phyloP scores from a whole-genome alignment of 2,329 filamentous ascomycete genomes.

The Penicillium sp. region DNA sequence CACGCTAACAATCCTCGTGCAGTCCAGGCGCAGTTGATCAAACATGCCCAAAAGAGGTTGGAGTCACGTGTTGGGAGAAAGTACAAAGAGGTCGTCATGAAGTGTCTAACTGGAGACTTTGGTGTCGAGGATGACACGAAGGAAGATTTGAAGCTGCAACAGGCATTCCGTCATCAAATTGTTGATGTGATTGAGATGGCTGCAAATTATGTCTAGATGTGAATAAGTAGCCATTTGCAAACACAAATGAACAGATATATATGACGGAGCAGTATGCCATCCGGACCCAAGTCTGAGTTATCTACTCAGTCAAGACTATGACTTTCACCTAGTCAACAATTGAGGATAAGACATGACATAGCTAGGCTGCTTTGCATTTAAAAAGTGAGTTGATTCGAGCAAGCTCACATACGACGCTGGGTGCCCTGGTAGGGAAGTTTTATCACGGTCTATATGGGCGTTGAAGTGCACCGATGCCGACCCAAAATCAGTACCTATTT shows the following conservation, averaged over 20 bases:
- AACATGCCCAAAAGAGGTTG: slow-evolving; percentile 9
- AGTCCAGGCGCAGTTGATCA: slow-evolving; percentile 10
- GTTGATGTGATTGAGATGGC: slow-evolving; percentile 16
- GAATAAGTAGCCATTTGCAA: not conserved
- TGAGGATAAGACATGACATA: no score
- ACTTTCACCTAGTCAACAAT: no score
- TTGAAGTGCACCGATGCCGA: not conserved
- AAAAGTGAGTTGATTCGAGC: not conserved
- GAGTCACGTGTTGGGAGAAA: slow-evolving; percentile 7
- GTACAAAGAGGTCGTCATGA: slow-evolving; percentile 11
- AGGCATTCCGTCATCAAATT: slow-evolving; percentile 10
- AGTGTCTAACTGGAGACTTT: slow-evolving; percentile 11
- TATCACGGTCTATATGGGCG: not conserved
- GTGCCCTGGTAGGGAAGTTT: not conserved
- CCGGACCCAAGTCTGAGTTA: no score
- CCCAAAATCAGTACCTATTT: not conserved
- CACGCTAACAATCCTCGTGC: slow-evolving; percentile 5
- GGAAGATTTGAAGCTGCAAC: slow-evolving; percentile 12
- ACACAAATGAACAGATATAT: no score
- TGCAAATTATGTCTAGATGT: slow-evolving; percentile 8
- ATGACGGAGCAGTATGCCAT: no score
- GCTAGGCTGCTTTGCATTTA: no score
- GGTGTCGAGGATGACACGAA: slow-evolving; percentile 13
- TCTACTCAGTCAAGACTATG: no score
- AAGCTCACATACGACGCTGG: not conserved